Evolutionary conservation across 78 protist species (phyloP), one percentile per base, ranked within the genome.

Genomic region (Anaeramoeba ignava): DNA sequence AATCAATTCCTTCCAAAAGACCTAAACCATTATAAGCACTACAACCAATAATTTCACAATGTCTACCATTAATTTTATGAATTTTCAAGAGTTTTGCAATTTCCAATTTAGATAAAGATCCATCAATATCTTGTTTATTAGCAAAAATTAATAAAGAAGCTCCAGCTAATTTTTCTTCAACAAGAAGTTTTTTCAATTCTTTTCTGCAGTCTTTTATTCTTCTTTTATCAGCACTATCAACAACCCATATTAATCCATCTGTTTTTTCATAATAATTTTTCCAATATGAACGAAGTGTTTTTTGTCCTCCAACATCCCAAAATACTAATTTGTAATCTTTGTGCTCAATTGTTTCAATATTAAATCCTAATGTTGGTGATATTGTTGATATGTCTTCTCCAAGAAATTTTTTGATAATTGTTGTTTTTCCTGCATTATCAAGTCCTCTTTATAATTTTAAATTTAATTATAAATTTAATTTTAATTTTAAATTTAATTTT

Each of bases 221-320:
- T 54, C 90, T 84, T 37, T 67, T 42, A 83, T 96, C 99, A 0
- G 96, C 87, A 2, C 88, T 41, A 81, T 96, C 99, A 8, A 98
- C 93, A 3, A 98, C 99, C 97, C 98, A 98, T n/a, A 98, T 85
- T 1, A 98, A 68, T 33, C 95, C 99, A 80, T 97, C 99, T 33
- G 98, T 96, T 73, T 80, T 34, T 86, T 95, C 98, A 82, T 93
- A 97, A 88, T 96, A 96, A 88, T 96, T 95, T 31, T 94, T 86
- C 99, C 99, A 97, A 84, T 96, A 98, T 0, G 98, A 85, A 34
- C 99, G 93, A 2, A 98, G 82, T 0, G 98, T 87, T 41, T 89
- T 88, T 83, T 98, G 99, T 3, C 99, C 99, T 27, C 99, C 99
- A 1, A 98, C 91, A 86, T 98, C 99, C 99, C 99, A 97, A 2